phyloP scores from a whole-genome alignment of 768 basidiomycete species.

The Lentinula lateritia region DNA sequence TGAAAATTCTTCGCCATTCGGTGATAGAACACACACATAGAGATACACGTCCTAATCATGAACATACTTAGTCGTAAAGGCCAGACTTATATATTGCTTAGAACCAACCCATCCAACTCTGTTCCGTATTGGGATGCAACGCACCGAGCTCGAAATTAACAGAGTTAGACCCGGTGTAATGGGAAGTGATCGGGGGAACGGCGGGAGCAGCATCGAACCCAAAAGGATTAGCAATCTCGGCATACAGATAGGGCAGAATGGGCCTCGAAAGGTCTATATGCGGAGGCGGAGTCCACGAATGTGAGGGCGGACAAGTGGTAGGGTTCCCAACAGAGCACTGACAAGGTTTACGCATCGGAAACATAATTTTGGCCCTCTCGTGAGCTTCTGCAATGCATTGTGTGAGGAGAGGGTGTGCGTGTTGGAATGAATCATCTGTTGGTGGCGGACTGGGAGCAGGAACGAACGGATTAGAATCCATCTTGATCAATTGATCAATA shows the following conservation, averaged over 20 bases:
- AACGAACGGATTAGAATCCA: constrained; percentile 12
- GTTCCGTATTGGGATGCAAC: constrained; percentile 34
- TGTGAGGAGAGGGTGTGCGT: constrained; percentile 34
- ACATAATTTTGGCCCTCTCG: constrained; percentile 34
- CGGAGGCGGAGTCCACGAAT: constrained; percentile 41
- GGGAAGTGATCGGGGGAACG: constrained; percentile 26
- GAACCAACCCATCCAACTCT: constrained; percentile 46
- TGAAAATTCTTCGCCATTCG: neutral
- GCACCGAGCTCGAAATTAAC: constrained; percentile 46
- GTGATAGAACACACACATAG: neutral
- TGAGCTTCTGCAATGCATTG: constrained; percentile 46
- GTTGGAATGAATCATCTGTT: constrained; percentile 31
- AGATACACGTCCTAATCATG: neutral
- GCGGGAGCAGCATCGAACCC: constrained; percentile 18
- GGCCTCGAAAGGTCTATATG: constrained; percentile 22
- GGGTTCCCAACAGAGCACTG: constrained; percentile 26
- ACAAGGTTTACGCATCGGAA: constrained; percentile 39
- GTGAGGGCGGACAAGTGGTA: constrained; percentile 32
- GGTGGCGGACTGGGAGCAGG: constrained; percentile 15
- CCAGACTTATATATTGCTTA: constrained; percentile 11
- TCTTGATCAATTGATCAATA: constrained; percentile 9
- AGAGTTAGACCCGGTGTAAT: constrained; percentile 37
- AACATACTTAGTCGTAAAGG: neutral
- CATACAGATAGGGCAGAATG: constrained; percentile 35
- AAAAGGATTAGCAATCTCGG: constrained; percentile 15